A percentile compares a stretch with the other conserved stretches of the same genome.
These are phyloP conservation scores for Vanderwaltozyma verrucispora DNA, from an alignment of 805 yeast genomes.

Conservation along the genomic window DNA sequence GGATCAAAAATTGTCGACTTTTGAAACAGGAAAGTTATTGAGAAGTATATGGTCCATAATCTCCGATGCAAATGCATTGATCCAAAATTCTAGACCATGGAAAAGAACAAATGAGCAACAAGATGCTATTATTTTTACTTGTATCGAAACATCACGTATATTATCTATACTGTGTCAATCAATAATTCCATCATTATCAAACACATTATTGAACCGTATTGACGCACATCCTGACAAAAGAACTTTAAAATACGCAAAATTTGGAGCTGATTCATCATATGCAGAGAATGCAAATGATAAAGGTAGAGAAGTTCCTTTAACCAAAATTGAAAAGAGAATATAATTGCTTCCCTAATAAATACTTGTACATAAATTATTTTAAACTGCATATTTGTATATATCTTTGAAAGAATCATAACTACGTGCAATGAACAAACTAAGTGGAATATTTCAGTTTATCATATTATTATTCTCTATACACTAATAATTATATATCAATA, in stretches of 20 bases:
- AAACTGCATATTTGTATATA: no score
- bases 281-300: constrained; percentile 46
- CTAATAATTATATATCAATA: constrained; percentile 10
- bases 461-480: constrained; percentile 2
- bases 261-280: constrained; percentile 52
- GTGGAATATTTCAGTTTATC: neutral
- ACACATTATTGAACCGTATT: constrained; percentile 48
- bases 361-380: no score
- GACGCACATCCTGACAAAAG: constrained; percentile 40
- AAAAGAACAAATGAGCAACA: constrained; percentile 29
- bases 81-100: constrained; percentile 79
- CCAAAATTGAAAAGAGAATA: neutral
- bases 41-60: constrained; percentile 49
- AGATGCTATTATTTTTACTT: constrained; percentile 49
- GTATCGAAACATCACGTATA: constrained; percentile 64
- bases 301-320: constrained; percentile 40
- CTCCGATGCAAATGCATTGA: constrained; percentile 50
- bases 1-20: constrained; percentile 34
- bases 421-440: no score
- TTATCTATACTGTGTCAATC: constrained; percentile 59
- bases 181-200: constrained; percentile 58
- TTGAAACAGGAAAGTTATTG: constrained; percentile 47
- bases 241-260: constrained; percentile 32
- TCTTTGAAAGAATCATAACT: no score
- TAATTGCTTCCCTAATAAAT: neutral